phyloP scores from a whole-genome alignment of 1,139 yeast species.

The Saccharomycopsis crataegensis region DNA sequence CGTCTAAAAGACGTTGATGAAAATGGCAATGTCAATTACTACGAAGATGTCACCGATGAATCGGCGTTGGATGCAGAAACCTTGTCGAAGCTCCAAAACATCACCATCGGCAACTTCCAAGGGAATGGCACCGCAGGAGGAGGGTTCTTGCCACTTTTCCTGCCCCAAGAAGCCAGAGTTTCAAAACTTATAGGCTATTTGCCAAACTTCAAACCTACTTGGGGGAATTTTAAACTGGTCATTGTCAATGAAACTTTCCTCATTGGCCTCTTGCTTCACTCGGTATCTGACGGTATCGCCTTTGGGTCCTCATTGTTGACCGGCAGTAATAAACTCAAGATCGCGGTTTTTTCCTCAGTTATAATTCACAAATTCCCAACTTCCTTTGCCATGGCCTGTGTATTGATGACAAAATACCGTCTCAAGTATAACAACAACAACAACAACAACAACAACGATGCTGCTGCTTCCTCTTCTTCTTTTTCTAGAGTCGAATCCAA shows the following conservation, averaged over 20 bases:
- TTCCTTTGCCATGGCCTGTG: slow-evolving; percentile 57
- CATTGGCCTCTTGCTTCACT: slow-evolving; percentile 58
- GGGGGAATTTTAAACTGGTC: slow-evolving; percentile 36
- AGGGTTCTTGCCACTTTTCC: no score
- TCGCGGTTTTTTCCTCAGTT: slow-evolving; percentile 51
- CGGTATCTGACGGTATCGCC: slow-evolving; percentile 69
- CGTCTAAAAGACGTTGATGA: slow-evolving; percentile 8
- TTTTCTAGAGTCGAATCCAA: neutral
- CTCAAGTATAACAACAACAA: slow-evolving; percentile 13
- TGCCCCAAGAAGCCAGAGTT: no score
- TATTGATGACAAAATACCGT: slow-evolving; percentile 36
- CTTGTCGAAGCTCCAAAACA: neutral
- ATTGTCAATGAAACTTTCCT: slow-evolving; percentile 12
- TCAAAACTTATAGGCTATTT: neutral
- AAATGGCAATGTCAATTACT: slow-evolving; percentile 4
- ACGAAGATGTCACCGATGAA: neutral
- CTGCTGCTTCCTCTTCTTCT: neutral
- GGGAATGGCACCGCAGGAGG: no score
- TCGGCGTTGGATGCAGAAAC: neutral
- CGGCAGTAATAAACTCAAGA: slow-evolving; percentile 37
- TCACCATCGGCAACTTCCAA: neutral
- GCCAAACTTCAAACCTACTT: slow-evolving; percentile 1
- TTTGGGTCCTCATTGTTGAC: slow-evolving; percentile 54
- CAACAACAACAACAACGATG: neutral
- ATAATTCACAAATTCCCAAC: slow-evolving; percentile 73